Evolutionary conservation across 2,329 filamentous ascomycete species (phyloP), one percentile per base, ranked within the genome.

Genomic region (Moelleriella libera): DNA sequence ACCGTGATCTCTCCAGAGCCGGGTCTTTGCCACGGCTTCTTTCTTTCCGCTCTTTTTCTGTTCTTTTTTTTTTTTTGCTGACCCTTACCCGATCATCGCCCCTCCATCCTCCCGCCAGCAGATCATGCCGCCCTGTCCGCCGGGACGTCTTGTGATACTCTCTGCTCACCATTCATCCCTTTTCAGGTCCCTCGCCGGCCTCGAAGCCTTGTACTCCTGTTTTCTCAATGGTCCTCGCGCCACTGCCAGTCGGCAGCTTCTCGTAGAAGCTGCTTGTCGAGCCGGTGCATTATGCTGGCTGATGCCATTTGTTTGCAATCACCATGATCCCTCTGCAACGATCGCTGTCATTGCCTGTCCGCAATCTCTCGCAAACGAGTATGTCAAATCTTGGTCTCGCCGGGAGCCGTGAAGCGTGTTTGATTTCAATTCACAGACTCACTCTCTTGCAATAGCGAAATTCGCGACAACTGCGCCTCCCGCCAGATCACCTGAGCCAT

Each of bases 301-400:
- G 52, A 46, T 43, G 43, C 51, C 53, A 49, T 49, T 49, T 62
- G 58, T 59, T 72, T 71, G 69, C 66, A 63, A 63, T 64, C 70
- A 73, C 62, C 64, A 78, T 78, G 72, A 74, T 75, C 61, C 73
- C 75, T 64, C 77, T 78, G 75, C 74, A 79, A 66, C 73, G 73
- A 57, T 78, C 76, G 53, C 68, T 75, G 52, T 81, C 79, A 54
- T 80, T 78, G 63, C 74, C 77, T 57, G 76, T 77, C 64, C 72
- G 72, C 66, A 68, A 72, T 54, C 69, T 72, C 58, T 68, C 74
- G 55, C 73, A 75, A 63, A 68, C 72, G 58, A 71, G 78, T 82
- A 80, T 62, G 79, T 82, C 32, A 12, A 37, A 12, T 37, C 32
- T 37, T 37, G 32, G 12, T 12, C 12, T 21, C 21, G 21, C 21